These are phyloP conservation scores for Boletus edulis DNA, from an alignment of 768 basidiomycete species.

Conservation along the genomic window DNA sequence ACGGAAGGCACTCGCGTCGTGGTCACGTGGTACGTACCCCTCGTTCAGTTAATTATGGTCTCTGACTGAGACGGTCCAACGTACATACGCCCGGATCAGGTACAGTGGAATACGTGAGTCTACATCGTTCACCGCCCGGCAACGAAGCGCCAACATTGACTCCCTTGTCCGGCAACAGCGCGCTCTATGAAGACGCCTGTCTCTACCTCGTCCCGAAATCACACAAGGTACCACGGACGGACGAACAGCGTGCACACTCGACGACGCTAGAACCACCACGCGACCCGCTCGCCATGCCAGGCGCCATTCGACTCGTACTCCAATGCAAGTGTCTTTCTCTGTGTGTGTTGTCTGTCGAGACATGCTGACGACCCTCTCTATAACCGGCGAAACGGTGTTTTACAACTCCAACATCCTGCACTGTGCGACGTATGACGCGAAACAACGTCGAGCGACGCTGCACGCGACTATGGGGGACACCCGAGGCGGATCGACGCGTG, in stretches of 20 bases:
- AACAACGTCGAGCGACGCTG: conserved; percentile 55
- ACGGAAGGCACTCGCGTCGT: conserved; percentile 46
- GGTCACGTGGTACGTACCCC: conserved; percentile 50
- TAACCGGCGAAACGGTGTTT: conserved; percentile 72
- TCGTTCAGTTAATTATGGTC: too few species aligned
- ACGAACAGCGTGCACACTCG: conserved; percentile 57
- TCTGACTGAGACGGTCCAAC: neutral
- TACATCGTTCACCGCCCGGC: too few species aligned
- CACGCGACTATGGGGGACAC: conserved; percentile 67
- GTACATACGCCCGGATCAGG: conserved; percentile 36
- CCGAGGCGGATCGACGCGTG: conserved; percentile 59
- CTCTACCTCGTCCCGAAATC: conserved; percentile 71
- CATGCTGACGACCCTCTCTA: neutral
- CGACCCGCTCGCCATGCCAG: conserved; percentile 70
- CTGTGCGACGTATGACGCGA: conserved; percentile 60
- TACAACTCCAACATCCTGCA: conserved; percentile 81
- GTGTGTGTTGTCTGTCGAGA: neutral
- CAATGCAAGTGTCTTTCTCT: conserved; percentile 41
- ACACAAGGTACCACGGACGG: conserved; percentile 55
- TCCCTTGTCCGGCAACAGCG: conserved; percentile 36
- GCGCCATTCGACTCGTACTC: conserved; percentile 51
- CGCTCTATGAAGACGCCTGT: conserved; percentile 65
- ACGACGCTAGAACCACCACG: conserved; percentile 46
- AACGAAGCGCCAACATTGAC: neutral
- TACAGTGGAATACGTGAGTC: conserved; percentile 81